Evolutionary conservation across 2,329 filamentous ascomycete genomes (phyloP).

Genomic region (Dendrostoma leiphaemia): DNA sequence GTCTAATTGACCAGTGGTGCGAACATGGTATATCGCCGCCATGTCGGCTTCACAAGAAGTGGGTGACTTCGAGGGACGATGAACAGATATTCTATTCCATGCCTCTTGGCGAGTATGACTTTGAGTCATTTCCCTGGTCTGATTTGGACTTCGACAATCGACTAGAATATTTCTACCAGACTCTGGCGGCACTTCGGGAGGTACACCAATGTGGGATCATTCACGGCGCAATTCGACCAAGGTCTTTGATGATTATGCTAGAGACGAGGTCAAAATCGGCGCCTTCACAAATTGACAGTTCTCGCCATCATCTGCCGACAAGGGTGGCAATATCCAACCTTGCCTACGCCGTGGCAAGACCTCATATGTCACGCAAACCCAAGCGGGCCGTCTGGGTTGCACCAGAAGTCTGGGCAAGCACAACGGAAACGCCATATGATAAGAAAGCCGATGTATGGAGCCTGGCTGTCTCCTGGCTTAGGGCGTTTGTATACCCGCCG

Average conservation of each 20-base stretch:
- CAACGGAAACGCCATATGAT: neutral
- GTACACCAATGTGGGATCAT: neutral
- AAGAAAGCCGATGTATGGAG: neutral
- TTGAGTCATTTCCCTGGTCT: neutral
- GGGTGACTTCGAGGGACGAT: neutral
- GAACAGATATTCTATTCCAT: neutral
- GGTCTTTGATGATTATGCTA: neutral
- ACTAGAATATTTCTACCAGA: neutral
- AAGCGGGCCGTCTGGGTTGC: too few relatives aligned
- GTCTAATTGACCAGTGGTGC: neutral
- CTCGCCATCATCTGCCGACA: too few relatives aligned
- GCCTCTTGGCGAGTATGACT: neutral
- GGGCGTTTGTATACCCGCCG: neutral
- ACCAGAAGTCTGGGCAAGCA: neutral
- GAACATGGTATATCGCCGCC: neutral
- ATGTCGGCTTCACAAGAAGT: neutral
- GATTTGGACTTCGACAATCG: neutral
- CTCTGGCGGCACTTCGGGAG: neutral
- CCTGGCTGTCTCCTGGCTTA: neutral
- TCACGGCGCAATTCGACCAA: neutral
- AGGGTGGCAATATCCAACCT: too few relatives aligned
- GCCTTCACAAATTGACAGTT: too few relatives aligned
- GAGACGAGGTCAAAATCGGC: too few relatives aligned
- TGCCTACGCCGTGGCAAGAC: too few relatives aligned
- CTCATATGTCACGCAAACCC: too few relatives aligned